phyloP scores from a whole-genome alignment of 2,329 filamentous ascomycete species.

The Ceratocystis colombiana region DNA sequence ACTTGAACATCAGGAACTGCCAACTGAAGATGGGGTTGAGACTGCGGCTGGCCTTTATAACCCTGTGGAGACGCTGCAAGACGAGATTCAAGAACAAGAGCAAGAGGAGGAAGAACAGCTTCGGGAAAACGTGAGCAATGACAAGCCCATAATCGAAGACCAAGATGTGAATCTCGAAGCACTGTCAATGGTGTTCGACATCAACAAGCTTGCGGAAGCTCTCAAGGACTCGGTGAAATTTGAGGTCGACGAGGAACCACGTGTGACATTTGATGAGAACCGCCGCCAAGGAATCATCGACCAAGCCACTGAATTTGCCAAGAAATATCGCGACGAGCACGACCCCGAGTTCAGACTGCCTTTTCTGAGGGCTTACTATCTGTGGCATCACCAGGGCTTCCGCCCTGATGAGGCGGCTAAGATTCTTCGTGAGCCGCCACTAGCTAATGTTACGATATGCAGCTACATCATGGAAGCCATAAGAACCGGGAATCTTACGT shows the following conservation, averaged over 20 bases:
- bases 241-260: constrained; percentile 28
- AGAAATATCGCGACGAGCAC: constrained; percentile 14
- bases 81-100: constrained; percentile 16
- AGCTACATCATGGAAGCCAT: constrained; percentile 51
- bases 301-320: neutral
- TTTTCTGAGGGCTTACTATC: constrained; percentile 48
- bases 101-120: constrained; percentile 7
- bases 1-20: neutral
- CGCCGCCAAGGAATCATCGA: constrained; percentile 5
- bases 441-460: constrained; percentile 46
- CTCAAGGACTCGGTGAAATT: constrained; percentile 28
- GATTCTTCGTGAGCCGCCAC: constrained; percentile 50
- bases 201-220: constrained; percentile 19
- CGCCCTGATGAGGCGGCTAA: constrained; percentile 41
- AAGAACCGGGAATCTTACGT: constrained; percentile 41
- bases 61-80: neutral
- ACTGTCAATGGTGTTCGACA: constrained; percentile 20
- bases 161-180: constrained; percentile 21
- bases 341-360: constrained; percentile 26
- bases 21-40: neutral
- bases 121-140: neutral
- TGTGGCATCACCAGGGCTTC: constrained; percentile 52
- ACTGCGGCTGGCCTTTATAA: neutral
- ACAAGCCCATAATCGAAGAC: constrained; percentile 20
- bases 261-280: neutral